A percentile compares a stretch with the other conserved stretches of the same genome.
These are phyloP conservation scores for Coniophora puteana DNA, from an alignment of 1,284 basidiomycete genomes.

Conservation along the genomic window DNA sequence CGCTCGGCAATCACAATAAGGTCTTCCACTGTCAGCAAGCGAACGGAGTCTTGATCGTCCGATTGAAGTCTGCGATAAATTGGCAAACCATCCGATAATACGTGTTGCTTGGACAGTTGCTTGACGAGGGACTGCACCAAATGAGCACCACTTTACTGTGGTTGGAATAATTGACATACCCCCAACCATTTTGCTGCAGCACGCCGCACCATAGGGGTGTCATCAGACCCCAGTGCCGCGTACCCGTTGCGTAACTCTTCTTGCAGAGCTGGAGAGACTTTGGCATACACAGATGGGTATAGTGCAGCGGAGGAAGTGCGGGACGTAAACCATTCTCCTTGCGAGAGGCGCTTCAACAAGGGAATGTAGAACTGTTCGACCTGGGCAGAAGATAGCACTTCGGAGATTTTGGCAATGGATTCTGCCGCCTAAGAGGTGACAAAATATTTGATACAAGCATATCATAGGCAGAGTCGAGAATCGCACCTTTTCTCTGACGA, in stretches of 20 bases:
- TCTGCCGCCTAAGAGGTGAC: conserved; percentile 84
- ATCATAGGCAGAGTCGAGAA: conserved; percentile 4
- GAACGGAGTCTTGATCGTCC: conserved; percentile 98
- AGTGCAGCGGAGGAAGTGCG: conserved; percentile 94
- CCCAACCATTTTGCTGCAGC: conserved; percentile 97
- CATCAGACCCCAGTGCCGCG: conserved; percentile 82
- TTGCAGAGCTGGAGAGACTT: conserved; percentile 72
- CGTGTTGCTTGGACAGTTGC: conserved; percentile 73
- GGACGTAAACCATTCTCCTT: conserved; percentile 99
- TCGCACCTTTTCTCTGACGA: conserved; percentile 94
- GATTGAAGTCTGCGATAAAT: conserved; percentile 93
- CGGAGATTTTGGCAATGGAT: conserved; percentile 91
- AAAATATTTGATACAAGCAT: conserved; percentile 13
- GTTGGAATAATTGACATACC: conserved; percentile 46
- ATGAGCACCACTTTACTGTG: neutral
- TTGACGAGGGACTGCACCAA: conserved; percentile 67
- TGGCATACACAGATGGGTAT: conserved; percentile 90
- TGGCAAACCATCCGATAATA: conserved; percentile 86
- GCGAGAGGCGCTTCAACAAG: conserved; percentile 83
- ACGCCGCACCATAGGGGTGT: conserved; percentile 98
- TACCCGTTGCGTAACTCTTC: conserved; percentile 91
- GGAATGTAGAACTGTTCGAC: conserved; percentile 94
- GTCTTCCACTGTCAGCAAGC: conserved; percentile 94
- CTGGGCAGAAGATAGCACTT: conserved; percentile 74
- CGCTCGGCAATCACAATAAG: conserved; percentile 90